Conservation (phyloP, 306 rosid species). For the Malus orientalis region DNA sequence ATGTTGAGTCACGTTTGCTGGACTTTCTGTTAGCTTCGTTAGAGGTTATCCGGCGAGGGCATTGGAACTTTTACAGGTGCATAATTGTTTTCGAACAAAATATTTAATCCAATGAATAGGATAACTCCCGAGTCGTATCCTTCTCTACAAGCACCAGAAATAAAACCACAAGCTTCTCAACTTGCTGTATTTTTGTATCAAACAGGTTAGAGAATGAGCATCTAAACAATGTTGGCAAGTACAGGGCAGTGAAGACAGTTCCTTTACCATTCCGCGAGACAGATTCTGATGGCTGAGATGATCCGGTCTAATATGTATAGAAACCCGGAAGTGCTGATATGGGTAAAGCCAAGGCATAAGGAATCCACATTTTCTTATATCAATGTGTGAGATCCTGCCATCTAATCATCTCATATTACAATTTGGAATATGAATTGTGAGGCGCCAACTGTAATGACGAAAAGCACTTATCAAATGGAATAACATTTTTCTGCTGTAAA, state of each 20-base stretch:
- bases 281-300: constrained; percentile 60
- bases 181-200: neutral
- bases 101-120: neutral
- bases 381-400: constrained; percentile 7
- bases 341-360: constrained; percentile 15
- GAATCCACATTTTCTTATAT: constrained; percentile 8
- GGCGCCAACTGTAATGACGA: constrained; percentile 18
- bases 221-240: constrained; percentile 74
- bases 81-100: neutral
- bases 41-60: constrained; percentile 94
- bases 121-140: neutral
- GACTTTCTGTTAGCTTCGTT: constrained; percentile 68
- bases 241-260: constrained; percentile 74
- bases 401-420: constrained; percentile 13
- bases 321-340: constrained; percentile 23
- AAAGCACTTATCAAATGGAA: constrained; percentile 19
- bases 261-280: constrained; percentile 71
- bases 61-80: constrained; percentile 97
- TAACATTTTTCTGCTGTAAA: constrained; percentile 10
- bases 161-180: neutral
- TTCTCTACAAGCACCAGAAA: neutral
- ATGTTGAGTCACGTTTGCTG: constrained; percentile 28
- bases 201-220: constrained; percentile 92
- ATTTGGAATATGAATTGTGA: constrained; percentile 25
- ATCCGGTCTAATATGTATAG: constrained; percentile 6